Base-by-base conservation (phyloP, 148 eudicot genomes). In the Arctostaphylos glauca region DNA sequence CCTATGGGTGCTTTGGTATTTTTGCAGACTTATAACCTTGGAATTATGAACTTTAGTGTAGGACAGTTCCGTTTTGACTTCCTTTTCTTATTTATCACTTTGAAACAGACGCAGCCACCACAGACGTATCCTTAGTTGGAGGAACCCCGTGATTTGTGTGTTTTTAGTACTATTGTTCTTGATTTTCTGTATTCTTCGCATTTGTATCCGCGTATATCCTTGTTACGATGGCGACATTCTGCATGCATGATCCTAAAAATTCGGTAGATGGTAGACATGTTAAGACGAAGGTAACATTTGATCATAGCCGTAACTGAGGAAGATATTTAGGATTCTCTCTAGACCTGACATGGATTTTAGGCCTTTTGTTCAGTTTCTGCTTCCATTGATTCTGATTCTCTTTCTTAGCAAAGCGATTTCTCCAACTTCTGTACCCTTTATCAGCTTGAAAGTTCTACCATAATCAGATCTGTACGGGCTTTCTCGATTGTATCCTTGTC, bases 391-490 rank as follows among this genome's bases (percentile, higher is more conserved):
- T 64, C 71, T 25, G 43, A 25, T 66, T 66, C 43, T 25, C 71
- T 25, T 66, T 44, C 50, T 60, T 50, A 79, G 88, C 83, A 82
- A 86, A 58, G 73, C 85, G 80, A 79, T 87, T 66, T 89, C 84
- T 76, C 21, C 88, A 41, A 76, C 66, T 88, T 50, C 74, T 90
- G 80, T 74, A 88, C 43, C 9, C 19, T n/a, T n/a, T 55, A 66
- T 90, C 75, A 72, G 87, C 82, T 68, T 90, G 88, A 90, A 87
- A 75, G 85, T 90, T 59, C 75, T 87, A 81, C 91, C 90, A 2
- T 87, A 89, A n/a, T 73, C 85, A 4, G 87, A 88, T 41, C 91
- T 91, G 21, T 90, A 85, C 41, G 19, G 85, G 19, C 87, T 90
- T 3, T 81, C 88, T 43, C 60, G 79, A 66, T 75, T 88, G 18